These are phyloP conservation scores for Neonothopanus nambi DNA, from an alignment of 1,284 basidiomycete species.

Conservation along the genomic window DNA sequence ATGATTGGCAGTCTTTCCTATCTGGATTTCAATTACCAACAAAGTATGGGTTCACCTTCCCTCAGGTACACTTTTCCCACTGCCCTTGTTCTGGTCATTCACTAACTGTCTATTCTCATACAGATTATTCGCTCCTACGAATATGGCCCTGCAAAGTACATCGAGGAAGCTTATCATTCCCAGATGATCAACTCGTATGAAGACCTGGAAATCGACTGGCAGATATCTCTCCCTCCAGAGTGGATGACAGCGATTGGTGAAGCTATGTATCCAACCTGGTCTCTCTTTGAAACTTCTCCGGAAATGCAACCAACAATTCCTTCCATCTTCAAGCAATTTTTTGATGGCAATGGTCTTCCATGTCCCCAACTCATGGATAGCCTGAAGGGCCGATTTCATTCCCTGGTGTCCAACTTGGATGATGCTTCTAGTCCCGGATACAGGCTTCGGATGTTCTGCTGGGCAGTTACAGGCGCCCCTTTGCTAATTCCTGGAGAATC, in stretches of 20 bases:
- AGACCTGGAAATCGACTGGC: neutral
- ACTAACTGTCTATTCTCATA: neutral
- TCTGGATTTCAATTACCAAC: neutral
- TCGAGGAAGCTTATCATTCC: neutral
- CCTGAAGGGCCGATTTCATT: neutral
- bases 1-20: neutral
- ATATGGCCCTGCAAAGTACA: neutral
- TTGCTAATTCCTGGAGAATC: neutral
- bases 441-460: constrained; percentile 4
- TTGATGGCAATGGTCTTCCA: neutral
- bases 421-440: neutral
- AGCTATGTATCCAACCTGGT: neutral
- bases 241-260: no score
- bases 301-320: neutral
- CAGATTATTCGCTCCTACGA: neutral
- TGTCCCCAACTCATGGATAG: neutral
- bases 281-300: neutral
- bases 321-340: neutral
- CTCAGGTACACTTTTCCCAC: neutral
- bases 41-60: neutral
- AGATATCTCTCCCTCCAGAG: neutral
- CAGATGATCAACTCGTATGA: neutral
- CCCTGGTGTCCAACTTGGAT: neutral
- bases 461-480: constrained; percentile 1
- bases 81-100: neutral